Evolutionary conservation across 2,329 filamentous ascomycete species (phyloP), one percentile per base, ranked within the genome.

Genomic region (Emericellopsis atlantica): DNA sequence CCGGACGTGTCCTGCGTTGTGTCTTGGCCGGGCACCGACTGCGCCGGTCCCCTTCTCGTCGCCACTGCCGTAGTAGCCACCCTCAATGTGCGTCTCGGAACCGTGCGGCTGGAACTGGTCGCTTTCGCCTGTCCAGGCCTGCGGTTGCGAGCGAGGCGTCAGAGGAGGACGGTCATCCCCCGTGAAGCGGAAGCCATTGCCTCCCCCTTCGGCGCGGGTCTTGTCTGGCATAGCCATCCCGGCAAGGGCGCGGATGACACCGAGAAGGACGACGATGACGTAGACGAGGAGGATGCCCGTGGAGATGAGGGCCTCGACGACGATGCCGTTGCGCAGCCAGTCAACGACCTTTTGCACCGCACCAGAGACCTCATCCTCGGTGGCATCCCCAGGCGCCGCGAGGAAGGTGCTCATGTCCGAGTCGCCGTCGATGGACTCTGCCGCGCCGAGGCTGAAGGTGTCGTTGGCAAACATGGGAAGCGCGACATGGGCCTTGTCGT

Each of bases 391-490:
- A 0, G 88, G 80, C 44, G 81, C 76, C n/a, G 86, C 72, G 37
- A 96, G 76, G 58, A 96, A 92, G 10, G 72, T 74, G 32, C 74
- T 73, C 40, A 81, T 69, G 40, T 74, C 67, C 10, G 67, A 66
- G 48, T 83, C 75, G 41, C 73, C 74, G 6, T 63, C 57, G 44
- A 81, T 62, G 32, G 72, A 74, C 36, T 72, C 69, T 26, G 76
- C 66, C 42, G 89, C 84, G 34, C 89, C 88, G 40, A 81, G 65
- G 44, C 85, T 90, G 63, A 96, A 94, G 1, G 84, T 84, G 56
- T 95, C 74, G 51, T 85, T 81, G 22, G 76, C 69, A 45, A 96
- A 79, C 40, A 75, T 62, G 0, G 92, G 92, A 50, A 98, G 82
- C 44, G 76, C 67, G 50, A 98, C 73, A 46, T 92, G 76, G 4